These are phyloP conservation scores for Cardamine resedifolia DNA, from an alignment of 345 rosid genomes.

Conservation along the genomic window DNA sequence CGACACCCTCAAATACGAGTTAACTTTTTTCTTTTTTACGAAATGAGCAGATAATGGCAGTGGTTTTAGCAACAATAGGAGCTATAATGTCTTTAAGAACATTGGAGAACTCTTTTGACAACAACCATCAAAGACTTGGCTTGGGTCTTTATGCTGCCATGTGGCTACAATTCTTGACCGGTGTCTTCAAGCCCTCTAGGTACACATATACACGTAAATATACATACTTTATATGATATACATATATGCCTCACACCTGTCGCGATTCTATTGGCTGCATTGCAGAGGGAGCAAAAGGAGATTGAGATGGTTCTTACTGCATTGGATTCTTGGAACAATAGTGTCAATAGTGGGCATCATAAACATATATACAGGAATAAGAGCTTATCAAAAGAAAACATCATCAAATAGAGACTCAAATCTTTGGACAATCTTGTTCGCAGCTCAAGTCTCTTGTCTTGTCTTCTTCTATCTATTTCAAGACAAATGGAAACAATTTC, in stretches of 20 bases:
- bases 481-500: conserved; percentile 81
- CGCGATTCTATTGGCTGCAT: not conserved
- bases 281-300: conserved; percentile 74
- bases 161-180: conserved; percentile 74
- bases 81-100: conserved; percentile 74
- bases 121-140: conserved; percentile 82
- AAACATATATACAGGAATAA: conserved; percentile 80
- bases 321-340: conserved; percentile 80
- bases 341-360: conserved; percentile 59
- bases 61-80: conserved; percentile 65
- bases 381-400: conserved; percentile 62
- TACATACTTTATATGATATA: not conserved
- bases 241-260: conserved; percentile 1
- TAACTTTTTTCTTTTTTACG: not conserved
- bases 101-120: conserved; percentile 69
- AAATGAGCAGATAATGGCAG: conserved; percentile 53
- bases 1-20: not conserved
- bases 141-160: conserved; percentile 62
- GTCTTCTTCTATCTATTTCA: conserved; percentile 72
- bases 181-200: conserved; percentile 68
- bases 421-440: conserved; percentile 74
- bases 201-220: conserved; percentile 17
- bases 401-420: conserved; percentile 42
- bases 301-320: conserved; percentile 65
- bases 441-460: conserved; percentile 59